Conservation (phyloP, 129 eudicot species). For the Erigeron canadensis region DNA sequence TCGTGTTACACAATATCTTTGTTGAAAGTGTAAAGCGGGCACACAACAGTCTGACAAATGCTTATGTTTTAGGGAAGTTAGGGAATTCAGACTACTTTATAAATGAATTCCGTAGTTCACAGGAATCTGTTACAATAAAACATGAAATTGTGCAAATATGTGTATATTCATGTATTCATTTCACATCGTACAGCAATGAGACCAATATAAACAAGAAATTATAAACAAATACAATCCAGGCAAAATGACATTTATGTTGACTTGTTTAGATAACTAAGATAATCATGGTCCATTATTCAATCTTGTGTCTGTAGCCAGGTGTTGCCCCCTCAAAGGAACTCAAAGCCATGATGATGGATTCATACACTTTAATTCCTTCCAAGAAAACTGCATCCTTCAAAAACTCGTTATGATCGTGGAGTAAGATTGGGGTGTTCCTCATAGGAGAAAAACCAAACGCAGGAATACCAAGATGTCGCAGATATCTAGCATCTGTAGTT, state of each 20-base stretch:
- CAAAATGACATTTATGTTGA: background rate
- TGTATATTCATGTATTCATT: no score
- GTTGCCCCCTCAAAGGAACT: constrained; percentile 50
- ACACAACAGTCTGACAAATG: no score
- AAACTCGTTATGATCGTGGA: constrained; percentile 89
- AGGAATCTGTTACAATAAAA: no score
- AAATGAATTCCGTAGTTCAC: no score
- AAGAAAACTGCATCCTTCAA: constrained; percentile 59
- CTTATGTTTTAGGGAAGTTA: no score
- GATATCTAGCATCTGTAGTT: constrained; percentile 80
- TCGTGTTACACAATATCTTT: background rate
- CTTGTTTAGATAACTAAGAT: no score
- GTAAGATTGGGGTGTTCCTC: constrained; percentile 87
- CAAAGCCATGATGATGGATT: constrained; percentile 66
- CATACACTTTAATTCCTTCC: constrained; percentile 88
- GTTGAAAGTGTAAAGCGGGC: background rate
- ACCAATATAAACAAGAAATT: background rate
- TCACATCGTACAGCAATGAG: constrained; percentile 2
- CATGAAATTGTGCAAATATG: no score
- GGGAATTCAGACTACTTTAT: no score
- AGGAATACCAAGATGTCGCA: constrained; percentile 75
- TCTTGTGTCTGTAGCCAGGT: background rate
- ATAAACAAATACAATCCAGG: no score
- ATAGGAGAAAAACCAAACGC: constrained; percentile 90
- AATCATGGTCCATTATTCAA: background rate